phyloP scores from a whole-genome alignment of 2,329 filamentous ascomycete species.

The Hymenoscyphus scutula region DNA sequence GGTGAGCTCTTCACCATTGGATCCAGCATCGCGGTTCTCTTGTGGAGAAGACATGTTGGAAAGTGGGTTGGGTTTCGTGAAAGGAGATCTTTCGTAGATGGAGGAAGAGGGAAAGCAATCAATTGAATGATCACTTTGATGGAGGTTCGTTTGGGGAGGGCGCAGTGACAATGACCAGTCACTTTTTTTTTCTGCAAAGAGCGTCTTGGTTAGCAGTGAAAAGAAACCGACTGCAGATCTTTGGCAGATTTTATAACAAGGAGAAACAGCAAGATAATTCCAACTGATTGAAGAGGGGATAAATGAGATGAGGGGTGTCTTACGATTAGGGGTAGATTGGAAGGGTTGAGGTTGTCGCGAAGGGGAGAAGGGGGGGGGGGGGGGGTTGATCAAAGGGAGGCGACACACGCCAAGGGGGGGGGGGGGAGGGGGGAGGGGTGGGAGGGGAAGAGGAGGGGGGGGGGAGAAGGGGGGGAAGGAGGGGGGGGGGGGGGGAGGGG shows the following conservation, averaged over 20 bases:
- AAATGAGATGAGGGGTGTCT: neutral
- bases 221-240: too few species aligned
- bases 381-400: constrained; percentile 16
- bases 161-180: constrained; percentile 9
- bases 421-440: constrained; percentile 22
- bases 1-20: constrained; percentile 49
- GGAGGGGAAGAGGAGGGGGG: constrained; percentile 23
- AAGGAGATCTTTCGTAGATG: neutral
- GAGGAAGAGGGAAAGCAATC: neutral
- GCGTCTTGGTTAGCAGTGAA: constrained; percentile 11
- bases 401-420: constrained; percentile 12
- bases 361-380: constrained; percentile 14
- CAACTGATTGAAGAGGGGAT: neutral
- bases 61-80: neutral
- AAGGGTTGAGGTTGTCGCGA: constrained; percentile 4
- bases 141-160: neutral
- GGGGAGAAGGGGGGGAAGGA: constrained; percentile 16
- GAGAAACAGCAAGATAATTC: neutral
- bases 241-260: neutral
- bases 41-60: constrained; percentile 34
- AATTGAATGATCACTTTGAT: constrained; percentile 14
- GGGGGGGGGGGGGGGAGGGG: neutral
- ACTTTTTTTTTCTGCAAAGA: constrained; percentile 12
- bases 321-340: neutral
- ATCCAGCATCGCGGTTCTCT: constrained; percentile 32